These are phyloP conservation scores for Talaromyces amestolkiae DNA, from an alignment of 2,329 filamentous ascomycete genomes.

Conservation along the genomic window DNA sequence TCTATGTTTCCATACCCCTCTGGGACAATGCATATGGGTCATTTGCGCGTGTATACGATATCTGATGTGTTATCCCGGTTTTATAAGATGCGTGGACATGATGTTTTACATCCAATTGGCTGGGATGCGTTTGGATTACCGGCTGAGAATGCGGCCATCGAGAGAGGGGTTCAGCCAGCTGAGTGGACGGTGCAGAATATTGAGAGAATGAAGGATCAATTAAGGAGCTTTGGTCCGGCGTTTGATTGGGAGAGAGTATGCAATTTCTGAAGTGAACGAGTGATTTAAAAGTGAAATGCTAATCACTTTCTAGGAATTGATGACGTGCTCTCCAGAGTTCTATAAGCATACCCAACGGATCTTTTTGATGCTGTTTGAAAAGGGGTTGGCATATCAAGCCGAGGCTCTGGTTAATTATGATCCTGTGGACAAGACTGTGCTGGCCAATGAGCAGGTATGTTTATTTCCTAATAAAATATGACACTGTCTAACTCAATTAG, in stretches of 20 bases:
- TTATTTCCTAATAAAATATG: background rate
- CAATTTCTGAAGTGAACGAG: background rate
- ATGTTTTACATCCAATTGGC: constrained; percentile 84
- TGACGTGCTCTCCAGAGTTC: constrained; percentile 79
- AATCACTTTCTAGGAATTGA: constrained; percentile 62
- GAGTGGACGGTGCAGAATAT: constrained; percentile 81
- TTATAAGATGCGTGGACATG: constrained; percentile 67
- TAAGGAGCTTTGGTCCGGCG: constrained; percentile 72
- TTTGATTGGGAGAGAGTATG: constrained; percentile 78
- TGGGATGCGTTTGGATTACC: constrained; percentile 93
- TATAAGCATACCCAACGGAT: constrained; percentile 88
- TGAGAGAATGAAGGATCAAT: constrained; percentile 76
- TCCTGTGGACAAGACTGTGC: constrained; percentile 80
- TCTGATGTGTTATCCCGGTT: constrained; percentile 81
- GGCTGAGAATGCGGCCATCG: constrained; percentile 86
- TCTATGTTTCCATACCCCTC: constrained; percentile 96
- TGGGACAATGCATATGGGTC: constrained; percentile 79
- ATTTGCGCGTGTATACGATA: constrained; percentile 85
- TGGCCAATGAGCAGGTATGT: constrained; percentile 76
- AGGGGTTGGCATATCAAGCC: constrained; percentile 76
- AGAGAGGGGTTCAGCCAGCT: constrained; percentile 72
- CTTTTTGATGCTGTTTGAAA: constrained; percentile 72
- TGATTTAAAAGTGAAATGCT: background rate
- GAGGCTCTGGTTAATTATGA: constrained; percentile 88
- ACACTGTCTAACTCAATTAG: constrained; percentile 22